Evolutionary conservation across 2,329 filamentous ascomycete species (phyloP), one percentile per base, ranked within the genome.

Genomic region (Aureobasidium sp.): DNA sequence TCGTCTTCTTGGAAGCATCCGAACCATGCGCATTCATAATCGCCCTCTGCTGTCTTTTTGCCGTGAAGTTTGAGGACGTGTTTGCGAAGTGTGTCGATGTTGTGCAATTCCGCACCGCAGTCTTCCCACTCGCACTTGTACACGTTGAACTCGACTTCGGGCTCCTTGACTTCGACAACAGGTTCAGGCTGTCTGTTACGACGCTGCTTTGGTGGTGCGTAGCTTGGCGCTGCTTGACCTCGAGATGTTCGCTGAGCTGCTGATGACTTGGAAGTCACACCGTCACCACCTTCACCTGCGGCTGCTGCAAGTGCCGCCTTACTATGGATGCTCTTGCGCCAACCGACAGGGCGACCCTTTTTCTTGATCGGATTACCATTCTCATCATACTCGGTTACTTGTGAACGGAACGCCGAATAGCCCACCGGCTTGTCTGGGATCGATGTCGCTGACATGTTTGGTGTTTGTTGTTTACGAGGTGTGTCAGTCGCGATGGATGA

Each of bases 61-160:
- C 75, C 72, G 67, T 88, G 85, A 4, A 82, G 71, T 67, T 84
- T 86, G 57, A 76, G 69, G 6, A 86, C 71, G 69, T 88, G 86
- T 62, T 82, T 82, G 64, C 80, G 79, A 6, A 88, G 73, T 0
- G 81, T 83, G 9, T 81, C 79, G 15, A 87, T 70, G 66, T 87
- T 87, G 70, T 88, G 85, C 5, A 88, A 73, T 65, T 85, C 78
- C 0, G 82, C 79, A 3, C 72, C 71, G 69, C 86, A 88, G 1
- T 73, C 71, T 57, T 78, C 72, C 85, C 85, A 88, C 46, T 75
- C 70, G 71, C 86, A 88, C 61, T 77, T 76, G 69, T 79, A 88
- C 6, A 82, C 76, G 55, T 75, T 73, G 62, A 76, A 78, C 34
- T 70, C 68, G 12, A 65, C 63, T 34, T 62, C 50, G 5, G 56